Base-by-base conservation (phyloP, 345 rosid genomes). In the Alliaria petiolata region DNA sequence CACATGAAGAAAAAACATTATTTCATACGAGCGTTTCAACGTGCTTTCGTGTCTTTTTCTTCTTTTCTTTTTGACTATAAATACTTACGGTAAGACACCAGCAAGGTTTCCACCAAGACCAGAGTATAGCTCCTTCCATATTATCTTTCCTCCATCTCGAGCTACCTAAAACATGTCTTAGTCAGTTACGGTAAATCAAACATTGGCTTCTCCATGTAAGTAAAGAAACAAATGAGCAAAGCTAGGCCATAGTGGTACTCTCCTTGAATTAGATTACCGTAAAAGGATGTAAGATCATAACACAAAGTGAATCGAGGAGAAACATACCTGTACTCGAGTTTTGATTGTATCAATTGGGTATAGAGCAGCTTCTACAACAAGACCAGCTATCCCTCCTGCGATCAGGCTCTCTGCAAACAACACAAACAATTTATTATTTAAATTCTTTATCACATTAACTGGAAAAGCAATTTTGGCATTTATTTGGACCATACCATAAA, bases 341-440 rank as follows among this genome's bases (percentile, higher is more conserved):
- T 87, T 92, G 56, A 89, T 85, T 2, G 98, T 92, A 82, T 92
- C 98, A 67, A 92, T 81, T 42, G 98, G 96, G 75, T 92, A 92
- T 44, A 92, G 70, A 57, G 86, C 86, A 15, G 98, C 85, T 80
- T 92, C 96, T 8, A 86, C 98, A 39, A 86, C 78, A 71, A 87
- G 85, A 64, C 98, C 98, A 71, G 95, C 92, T 19, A 84, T 54
- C 36, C 92, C 95, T 71, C 96, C 98, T 30, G 96, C 87, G 47
- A 89, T 49, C 55, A 83, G 65, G 33, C 86, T 84, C 82, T 87
- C 96, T 92, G 80, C 66, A 78, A 78, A 63, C 59, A 47, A 43
- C 14, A 70, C 5, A 14, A 44, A 3, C 4, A 34, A 7, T 11
- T 6, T 52, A 17, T 7, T 4, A 39, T 6, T n/a, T n/a, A n/a